Conservation (phyloP, 257 asterid genomes). For the Euphrasia confusa region DNA sequence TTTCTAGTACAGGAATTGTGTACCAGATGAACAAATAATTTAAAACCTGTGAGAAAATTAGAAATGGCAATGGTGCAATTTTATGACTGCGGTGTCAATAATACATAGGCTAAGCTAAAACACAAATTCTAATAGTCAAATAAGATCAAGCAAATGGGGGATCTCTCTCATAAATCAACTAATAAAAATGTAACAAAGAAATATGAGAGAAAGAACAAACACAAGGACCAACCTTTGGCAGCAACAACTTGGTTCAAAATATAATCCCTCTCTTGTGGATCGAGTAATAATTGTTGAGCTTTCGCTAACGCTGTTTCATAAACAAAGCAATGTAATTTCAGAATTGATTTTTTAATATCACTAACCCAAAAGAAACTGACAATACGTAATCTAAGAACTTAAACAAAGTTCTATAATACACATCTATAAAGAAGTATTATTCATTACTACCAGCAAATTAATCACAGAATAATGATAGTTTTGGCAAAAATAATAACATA, state of each 20-base stretch:
- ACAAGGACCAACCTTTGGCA: constrained; percentile 79
- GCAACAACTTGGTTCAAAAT: constrained; percentile 80
- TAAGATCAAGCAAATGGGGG: not conserved
- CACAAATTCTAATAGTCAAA: not conserved
- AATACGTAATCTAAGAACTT: not conserved
- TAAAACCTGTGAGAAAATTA: not conserved
- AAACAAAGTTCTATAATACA: constrained; percentile 17
- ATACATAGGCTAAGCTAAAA: constrained; percentile 11
- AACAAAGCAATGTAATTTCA: constrained; percentile 16
- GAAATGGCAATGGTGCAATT: constrained; percentile 1
- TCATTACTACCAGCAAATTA: not conserved
- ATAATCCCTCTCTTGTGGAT: constrained; percentile 91
- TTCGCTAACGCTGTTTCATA: constrained; percentile 76
- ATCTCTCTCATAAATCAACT: not conserved
- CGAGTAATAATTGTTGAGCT: constrained; percentile 86
- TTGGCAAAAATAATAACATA: not conserved
- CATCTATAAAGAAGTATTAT: not conserved
- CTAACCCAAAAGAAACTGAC: not conserved
- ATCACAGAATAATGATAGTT: not conserved
- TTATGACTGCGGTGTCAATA: constrained; percentile 16
- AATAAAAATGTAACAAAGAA: not conserved
- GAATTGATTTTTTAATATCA: not conserved
- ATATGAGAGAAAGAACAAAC: constrained; percentile 30
- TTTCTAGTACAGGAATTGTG: not conserved
- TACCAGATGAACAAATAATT: not conserved